phyloP scores from a whole-genome alignment of 2,329 filamentous ascomycete genomes.

The Aureobasidium mangrovei region DNA sequence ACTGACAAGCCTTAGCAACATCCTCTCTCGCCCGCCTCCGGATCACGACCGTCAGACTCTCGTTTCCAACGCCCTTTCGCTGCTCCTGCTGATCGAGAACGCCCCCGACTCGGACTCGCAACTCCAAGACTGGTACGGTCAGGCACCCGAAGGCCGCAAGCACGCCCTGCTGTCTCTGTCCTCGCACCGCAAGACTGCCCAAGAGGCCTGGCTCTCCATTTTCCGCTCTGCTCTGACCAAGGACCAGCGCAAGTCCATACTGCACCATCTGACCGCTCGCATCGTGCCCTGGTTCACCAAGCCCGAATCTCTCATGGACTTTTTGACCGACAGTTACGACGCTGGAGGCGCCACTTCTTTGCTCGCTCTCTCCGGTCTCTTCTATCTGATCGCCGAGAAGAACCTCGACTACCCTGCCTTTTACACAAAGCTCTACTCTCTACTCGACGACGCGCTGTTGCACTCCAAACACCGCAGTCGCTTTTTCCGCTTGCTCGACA shows the following conservation, averaged over 20 bases:
- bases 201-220: slow-evolving; percentile 78
- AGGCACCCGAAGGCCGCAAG: slow-evolving; percentile 56
- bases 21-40: slow-evolving; percentile 2
- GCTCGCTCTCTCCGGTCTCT: slow-evolving; percentile 82
- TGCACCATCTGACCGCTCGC: slow-evolving; percentile 64
- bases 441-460: slow-evolving; percentile 75
- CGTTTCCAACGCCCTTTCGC: slow-evolving; percentile 50
- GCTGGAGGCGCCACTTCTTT: slow-evolving; percentile 78
- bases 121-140: slow-evolving; percentile 59
- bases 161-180: slow-evolving; percentile 56
- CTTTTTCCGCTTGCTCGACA: slow-evolving; percentile 87
- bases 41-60: slow-evolving; percentile 27
- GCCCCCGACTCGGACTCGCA: slow-evolving; percentile 60
- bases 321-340: slow-evolving; percentile 89
- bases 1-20: neutral
- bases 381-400: slow-evolving; percentile 85
- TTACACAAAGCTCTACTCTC: slow-evolving; percentile 86
- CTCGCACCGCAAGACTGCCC: slow-evolving; percentile 69
- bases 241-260: slow-evolving; percentile 68
- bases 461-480: slow-evolving; percentile 91
- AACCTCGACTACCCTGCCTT: slow-evolving; percentile 92
- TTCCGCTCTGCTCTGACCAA: slow-evolving; percentile 59
- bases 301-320: slow-evolving; percentile 87
- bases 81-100: slow-evolving; percentile 60
- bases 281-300: slow-evolving; percentile 86